A percentile compares a stretch with the other conserved stretches of the same genome.
Evolutionary conservation across 495 filamentous ascomycete species (phyloP).

Genomic region (Penicillium nucicola): DNA sequence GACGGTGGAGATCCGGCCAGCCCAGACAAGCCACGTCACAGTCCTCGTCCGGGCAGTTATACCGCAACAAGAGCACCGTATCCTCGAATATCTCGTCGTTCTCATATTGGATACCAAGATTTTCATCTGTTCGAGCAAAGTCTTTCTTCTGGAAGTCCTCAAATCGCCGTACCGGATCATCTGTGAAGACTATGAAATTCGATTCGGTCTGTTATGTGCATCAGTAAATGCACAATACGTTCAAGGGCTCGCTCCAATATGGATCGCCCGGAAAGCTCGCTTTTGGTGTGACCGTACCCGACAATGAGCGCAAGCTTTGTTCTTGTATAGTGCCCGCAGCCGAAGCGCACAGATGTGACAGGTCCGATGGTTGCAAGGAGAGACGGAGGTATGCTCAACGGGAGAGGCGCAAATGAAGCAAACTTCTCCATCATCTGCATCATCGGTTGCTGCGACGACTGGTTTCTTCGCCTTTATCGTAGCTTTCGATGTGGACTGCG

Average conservation of each 20-base stretch:
- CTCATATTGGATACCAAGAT: conserved; percentile 87
- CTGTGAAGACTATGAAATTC: conserved; percentile 86
- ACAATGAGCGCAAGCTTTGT: conserved; percentile 91
- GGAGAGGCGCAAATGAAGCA: conserved; percentile 96
- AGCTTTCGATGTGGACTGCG: conserved; percentile 1
- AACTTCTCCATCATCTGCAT: conserved; percentile 69
- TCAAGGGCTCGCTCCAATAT: background rate
- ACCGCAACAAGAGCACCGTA: conserved; percentile 80
- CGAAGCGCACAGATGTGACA: conserved; percentile 94
- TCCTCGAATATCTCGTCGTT: conserved; percentile 84
- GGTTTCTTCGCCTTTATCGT: conserved; percentile 20
- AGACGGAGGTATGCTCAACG: conserved; percentile 77
- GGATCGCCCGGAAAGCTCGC: too few relatives aligned
- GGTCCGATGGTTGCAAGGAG: conserved; percentile 91
- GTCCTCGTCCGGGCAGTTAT: conserved; percentile 83
- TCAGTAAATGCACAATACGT: background rate
- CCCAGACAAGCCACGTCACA: conserved; percentile 88
- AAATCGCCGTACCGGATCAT: conserved; percentile 73
- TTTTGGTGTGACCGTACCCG: conserved; percentile 53
- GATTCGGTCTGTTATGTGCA: conserved; percentile 59
- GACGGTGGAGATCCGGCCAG: conserved; percentile 93
- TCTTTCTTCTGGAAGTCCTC: conserved; percentile 74
- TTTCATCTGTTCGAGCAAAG: conserved; percentile 70
- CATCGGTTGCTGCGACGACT: conserved; percentile 33
- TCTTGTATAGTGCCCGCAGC: conserved; percentile 90